These are phyloP conservation scores for Cystobasidium ongulense DNA, from an alignment of 768 basidiomycete genomes.

Conservation along the genomic window DNA sequence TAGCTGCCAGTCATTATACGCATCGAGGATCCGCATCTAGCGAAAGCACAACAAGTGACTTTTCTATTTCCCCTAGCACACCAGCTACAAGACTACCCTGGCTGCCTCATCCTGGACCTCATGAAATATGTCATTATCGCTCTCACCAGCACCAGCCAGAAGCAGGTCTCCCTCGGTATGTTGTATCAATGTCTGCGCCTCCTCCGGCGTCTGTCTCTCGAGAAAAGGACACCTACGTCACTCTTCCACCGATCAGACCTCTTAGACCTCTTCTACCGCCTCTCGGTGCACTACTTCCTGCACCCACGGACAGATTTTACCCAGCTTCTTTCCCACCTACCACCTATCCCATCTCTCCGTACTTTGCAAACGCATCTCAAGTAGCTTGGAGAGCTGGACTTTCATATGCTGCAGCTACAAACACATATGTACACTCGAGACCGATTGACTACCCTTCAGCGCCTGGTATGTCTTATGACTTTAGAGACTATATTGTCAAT, in stretches of 20 bases:
- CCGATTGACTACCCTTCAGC: not conserved
- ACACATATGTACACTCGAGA: not conserved
- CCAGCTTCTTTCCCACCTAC: not conserved
- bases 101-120: not conserved
- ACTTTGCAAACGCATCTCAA: not conserved
- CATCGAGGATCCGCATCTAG: not conserved
- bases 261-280: not conserved
- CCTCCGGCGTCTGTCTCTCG: not conserved
- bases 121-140: not conserved
- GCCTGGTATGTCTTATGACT: not conserved
- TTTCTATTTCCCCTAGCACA: not conserved
- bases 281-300: not conserved
- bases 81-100: not conserved
- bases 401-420: not conserved
- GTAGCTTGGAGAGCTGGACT: not conserved
- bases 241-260: not conserved
- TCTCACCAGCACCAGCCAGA: not conserved
- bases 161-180: not conserved
- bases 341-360: not conserved
- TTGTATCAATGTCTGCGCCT: not conserved
- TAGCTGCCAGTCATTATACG: not conserved
- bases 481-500: slow-evolving; percentile 1
- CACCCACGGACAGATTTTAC: not conserved
- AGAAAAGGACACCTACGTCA: not conserved
- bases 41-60: not conserved